These are phyloP conservation scores for Sisymbrium irio DNA, from an alignment of 345 rosid genomes.

Conservation along the genomic window DNA sequence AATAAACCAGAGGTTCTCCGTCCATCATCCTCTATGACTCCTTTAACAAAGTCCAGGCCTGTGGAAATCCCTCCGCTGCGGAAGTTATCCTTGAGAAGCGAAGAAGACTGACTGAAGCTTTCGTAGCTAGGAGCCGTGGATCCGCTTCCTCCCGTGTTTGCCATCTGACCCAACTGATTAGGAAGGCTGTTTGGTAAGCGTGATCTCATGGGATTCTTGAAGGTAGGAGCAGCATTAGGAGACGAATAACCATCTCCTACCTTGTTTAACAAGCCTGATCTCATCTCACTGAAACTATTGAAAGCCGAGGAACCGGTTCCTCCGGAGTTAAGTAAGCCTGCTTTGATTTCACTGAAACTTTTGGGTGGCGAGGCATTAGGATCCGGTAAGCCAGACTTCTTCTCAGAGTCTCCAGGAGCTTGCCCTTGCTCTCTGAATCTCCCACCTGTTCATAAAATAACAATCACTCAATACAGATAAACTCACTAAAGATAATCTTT, in stretches of 20 bases:
- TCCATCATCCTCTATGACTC: conserved; percentile 41
- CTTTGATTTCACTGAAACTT: background rate
- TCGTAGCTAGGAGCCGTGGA: conserved; percentile 28
- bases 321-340: background rate
- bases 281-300: conserved; percentile 15
- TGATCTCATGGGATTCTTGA: conserved; percentile 1
- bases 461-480: background rate
- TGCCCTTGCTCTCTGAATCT: background rate
- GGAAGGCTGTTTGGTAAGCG: conserved; percentile 10
- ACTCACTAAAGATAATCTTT: conserved; percentile 1
- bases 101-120: conserved; percentile 37
- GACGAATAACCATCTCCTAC: background rate
- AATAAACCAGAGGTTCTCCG: conserved; percentile 11
- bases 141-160: conserved; percentile 11
- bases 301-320: background rate
- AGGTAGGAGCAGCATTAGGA: conserved; percentile 20
- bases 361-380: background rate
- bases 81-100: conserved; percentile 31
- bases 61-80: conserved; percentile 23
- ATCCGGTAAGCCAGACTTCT: background rate
- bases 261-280: conserved; percentile 5
- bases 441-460: conserved; percentile 14
- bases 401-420: conserved; percentile 21
- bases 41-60: conserved; percentile 52
- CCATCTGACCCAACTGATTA: conserved; percentile 13